Conservation (phyloP, 257 asterid genomes). For the Cynanchum wilfordii region DNA sequence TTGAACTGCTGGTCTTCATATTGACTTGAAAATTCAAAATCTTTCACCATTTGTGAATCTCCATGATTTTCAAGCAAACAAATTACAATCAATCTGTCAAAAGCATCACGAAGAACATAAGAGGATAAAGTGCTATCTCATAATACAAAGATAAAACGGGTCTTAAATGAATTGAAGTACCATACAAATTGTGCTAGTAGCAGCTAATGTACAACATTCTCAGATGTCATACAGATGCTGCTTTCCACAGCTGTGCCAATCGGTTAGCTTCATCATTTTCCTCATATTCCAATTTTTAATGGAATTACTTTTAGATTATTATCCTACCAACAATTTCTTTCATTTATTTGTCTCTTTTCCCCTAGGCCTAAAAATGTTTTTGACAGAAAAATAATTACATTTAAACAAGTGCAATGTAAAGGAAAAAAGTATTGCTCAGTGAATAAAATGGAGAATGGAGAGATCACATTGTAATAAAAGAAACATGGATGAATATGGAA, state of each 20-base stretch:
- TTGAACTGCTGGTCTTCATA: constrained; percentile 48
- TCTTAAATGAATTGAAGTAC: neutral
- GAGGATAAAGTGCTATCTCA: neutral
- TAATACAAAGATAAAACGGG: neutral
- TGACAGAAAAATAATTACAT: neutral
- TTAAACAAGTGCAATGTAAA: neutral
- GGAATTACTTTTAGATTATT: neutral
- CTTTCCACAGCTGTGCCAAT: neutral
- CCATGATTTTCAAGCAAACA: constrained; percentile 76
- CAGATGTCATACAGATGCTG: neutral
- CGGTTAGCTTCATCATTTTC: neutral
- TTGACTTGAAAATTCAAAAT: constrained; percentile 35
- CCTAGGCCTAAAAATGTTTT: neutral
- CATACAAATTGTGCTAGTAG: neutral
- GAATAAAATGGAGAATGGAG: neutral
- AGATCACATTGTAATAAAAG: neutral
- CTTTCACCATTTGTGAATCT: constrained; percentile 45
- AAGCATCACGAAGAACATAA: constrained; percentile 14
- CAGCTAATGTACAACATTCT: neutral
- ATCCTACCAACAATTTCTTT: neutral
- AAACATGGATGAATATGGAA: neutral
- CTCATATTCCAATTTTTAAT: neutral
- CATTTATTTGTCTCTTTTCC: neutral
- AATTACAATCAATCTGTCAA: constrained; percentile 61
- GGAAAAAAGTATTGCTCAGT: neutral